Conservation (phyloP, 495 filamentous ascomycete genomes). For the Xylaria curta region DNA sequence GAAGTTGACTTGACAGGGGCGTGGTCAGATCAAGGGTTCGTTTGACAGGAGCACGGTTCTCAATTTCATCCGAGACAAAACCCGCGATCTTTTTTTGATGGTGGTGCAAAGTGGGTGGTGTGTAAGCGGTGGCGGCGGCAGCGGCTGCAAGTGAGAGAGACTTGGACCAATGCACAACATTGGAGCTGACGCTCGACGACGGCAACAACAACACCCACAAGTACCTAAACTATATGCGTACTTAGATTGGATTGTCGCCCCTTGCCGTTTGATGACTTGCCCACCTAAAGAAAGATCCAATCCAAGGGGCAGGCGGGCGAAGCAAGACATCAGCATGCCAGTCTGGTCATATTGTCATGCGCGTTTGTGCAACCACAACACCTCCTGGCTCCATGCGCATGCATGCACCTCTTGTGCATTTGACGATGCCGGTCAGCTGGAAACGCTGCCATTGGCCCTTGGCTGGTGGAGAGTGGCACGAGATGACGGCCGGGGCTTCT, state of each 20-base stretch:
- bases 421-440: conserved; percentile 29
- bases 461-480: background rate
- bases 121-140: background rate
- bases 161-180: background rate
- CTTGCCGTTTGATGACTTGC: conserved; percentile 3
- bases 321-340: conserved; percentile 10
- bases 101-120: background rate
- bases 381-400: conserved; percentile 27
- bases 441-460: conserved; percentile 24
- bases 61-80: conserved; percentile 16
- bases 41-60: conserved; percentile 28
- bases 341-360: conserved; percentile 23
- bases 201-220: too few relatives aligned
- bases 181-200: conserved; percentile 2
- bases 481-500: conserved; percentile 5
- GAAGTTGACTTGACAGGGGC: conserved; percentile 25
- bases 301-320: background rate
- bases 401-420: conserved; percentile 25
- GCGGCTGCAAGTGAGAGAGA: conserved; percentile 7
- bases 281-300: background rate
- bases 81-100: background rate
- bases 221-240: too few relatives aligned
- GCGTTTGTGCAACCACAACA: conserved; percentile 22
- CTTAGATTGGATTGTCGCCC: background rate
- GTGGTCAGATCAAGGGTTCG: conserved; percentile 24